phyloP scores from a whole-genome alignment of 2,329 filamentous ascomycete species.

The Fusarium xylarioides region DNA sequence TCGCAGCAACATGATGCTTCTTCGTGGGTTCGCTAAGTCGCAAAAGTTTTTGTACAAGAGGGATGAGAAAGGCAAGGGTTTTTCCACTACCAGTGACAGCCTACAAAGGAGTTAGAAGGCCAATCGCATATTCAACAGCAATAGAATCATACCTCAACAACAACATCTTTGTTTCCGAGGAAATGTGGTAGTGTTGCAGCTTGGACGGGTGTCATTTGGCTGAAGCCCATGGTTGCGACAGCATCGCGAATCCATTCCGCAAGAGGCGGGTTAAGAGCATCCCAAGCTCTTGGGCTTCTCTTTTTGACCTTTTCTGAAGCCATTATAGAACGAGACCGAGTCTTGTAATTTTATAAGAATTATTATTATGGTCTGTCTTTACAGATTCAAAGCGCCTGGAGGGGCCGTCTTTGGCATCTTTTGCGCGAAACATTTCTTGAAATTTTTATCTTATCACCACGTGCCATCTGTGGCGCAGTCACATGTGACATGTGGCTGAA shows the following conservation, averaged over 20 bases:
- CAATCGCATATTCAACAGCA: neutral
- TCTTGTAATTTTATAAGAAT: neutral
- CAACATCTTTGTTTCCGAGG: conserved; percentile 88
- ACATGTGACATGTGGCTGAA: neutral
- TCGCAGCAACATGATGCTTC: conserved; percentile 88
- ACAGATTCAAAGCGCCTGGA: conserved; percentile 28
- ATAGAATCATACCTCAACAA: conserved; percentile 72
- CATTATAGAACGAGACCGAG: conserved; percentile 36
- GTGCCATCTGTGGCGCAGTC: conserved; percentile 32
- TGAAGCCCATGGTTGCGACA: conserved; percentile 84
- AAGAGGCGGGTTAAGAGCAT: conserved; percentile 51
- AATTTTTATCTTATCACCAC: conserved; percentile 48
- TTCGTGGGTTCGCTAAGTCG: conserved; percentile 84
- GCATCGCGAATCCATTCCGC: conserved; percentile 83
- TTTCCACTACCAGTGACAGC: conserved; percentile 93
- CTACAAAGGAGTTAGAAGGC: conserved; percentile 46
- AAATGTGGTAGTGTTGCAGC: conserved; percentile 90
- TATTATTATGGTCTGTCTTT: neutral
- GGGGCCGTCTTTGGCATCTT: conserved; percentile 19
- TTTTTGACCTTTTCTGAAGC: conserved; percentile 49
- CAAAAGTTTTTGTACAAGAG: conserved; percentile 82
- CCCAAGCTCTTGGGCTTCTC: conserved; percentile 60
- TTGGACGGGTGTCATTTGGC: conserved; percentile 92
- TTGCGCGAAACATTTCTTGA: conserved; percentile 44
- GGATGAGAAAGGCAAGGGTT: conserved; percentile 86